A percentile compares a stretch with the other conserved stretches of the same genome.
Evolutionary conservation across 208 protist species (phyloP).

Genomic region (Acanthamoeba divionensis): DNA sequence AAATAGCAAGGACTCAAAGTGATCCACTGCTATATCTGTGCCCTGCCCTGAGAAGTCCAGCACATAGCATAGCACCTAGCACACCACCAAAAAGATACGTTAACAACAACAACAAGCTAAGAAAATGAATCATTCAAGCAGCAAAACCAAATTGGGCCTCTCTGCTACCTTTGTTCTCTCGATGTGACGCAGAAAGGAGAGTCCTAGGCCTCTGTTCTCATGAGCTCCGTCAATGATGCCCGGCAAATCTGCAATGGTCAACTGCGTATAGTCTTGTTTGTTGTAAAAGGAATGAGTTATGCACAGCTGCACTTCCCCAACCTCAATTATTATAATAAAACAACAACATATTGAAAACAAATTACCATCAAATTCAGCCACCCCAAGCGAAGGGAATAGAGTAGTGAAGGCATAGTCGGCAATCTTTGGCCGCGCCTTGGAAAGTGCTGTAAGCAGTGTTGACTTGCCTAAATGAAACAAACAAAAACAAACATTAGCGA

Average conservation of each 20-base stretch:
- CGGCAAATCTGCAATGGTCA: neutral
- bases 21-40: conserved; percentile 46
- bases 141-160: neutral
- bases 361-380: conserved; percentile 55
- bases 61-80: neutral
- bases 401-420: conserved; percentile 79
- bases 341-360: no score
- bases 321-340: neutral
- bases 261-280: neutral
- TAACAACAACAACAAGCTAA: neutral
- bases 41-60: neutral
- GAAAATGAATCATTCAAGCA: neutral
- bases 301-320: no score
- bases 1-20: conserved; percentile 57
- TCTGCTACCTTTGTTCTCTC: conserved; percentile 70
- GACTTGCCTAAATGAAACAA: conserved; percentile 59
- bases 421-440: conserved; percentile 68
- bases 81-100: neutral
- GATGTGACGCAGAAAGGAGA: conserved; percentile 80
- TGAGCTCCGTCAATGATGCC: conserved; percentile 77
- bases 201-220: conserved; percentile 72
- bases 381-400: conserved; percentile 73
- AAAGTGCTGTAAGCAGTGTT: conserved; percentile 56
- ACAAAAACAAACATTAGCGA: neutral
- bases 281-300: no score